Evolutionary conservation across 2,329 filamentous ascomycete species (phyloP).

Genomic region (Colletotrichum chrysophilum): DNA sequence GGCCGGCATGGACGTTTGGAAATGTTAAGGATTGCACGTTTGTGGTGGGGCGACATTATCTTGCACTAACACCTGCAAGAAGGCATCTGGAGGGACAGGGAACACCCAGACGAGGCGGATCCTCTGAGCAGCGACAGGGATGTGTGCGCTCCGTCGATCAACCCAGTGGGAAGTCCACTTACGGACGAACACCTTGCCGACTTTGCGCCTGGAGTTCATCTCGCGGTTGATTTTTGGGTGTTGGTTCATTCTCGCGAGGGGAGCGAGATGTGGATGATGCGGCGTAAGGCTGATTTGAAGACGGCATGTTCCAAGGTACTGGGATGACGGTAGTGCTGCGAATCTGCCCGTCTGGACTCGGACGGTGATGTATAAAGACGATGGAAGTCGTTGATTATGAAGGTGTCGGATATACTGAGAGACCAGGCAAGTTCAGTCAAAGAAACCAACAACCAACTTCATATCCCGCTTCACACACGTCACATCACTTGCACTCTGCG

Average conservation of each 20-base stretch:
- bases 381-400: not conserved
- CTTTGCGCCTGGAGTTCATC: not conserved
- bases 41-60: not conserved
- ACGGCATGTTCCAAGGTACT: not conserved
- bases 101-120: not conserved
- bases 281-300: not conserved
- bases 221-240: not conserved
- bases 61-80: not conserved
- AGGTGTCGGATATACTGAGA: not conserved
- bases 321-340: not conserved
- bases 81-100: not conserved
- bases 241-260: not conserved
- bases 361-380: not conserved
- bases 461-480: not conserved
- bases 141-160: not conserved
- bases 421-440: not conserved
- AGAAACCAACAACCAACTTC: not conserved
- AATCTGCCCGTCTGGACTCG: not conserved
- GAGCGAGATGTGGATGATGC: not conserved
- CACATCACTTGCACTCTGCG: not conserved
- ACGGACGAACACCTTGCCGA: not conserved
- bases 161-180: not conserved
- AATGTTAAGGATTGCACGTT: not conserved
- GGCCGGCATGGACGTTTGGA: not conserved
- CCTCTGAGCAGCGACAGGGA: not conserved